A percentile compares a stretch with the other conserved stretches of the same genome.
phyloP scores from a whole-genome alignment of 2,329 filamentous ascomycete species.

The Celoporthe dispersa region DNA sequence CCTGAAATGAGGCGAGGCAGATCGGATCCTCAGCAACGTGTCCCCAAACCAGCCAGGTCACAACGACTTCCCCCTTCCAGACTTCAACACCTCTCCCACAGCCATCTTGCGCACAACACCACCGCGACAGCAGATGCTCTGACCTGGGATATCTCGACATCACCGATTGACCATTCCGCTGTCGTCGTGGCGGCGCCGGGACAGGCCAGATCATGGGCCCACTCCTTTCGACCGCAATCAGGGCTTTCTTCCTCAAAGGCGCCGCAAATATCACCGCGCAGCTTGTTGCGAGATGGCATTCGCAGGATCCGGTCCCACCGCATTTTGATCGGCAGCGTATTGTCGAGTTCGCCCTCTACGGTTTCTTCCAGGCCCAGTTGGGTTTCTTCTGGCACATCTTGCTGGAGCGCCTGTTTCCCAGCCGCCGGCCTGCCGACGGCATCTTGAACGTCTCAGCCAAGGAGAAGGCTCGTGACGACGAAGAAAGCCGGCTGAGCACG shows the following conservation, averaged over 20 bases:
- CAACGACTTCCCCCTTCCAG: background rate
- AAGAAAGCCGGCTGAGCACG: slow-evolving; percentile 28
- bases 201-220: slow-evolving; percentile 22
- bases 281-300: slow-evolving; percentile 30
- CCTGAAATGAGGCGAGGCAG: slow-evolving; percentile 1
- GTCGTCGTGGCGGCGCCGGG: slow-evolving; percentile 13
- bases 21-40: slow-evolving; percentile 10
- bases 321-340: slow-evolving; percentile 34
- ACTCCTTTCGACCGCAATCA: slow-evolving; percentile 27
- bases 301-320: slow-evolving; percentile 19
- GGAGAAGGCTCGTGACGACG: slow-evolving; percentile 31
- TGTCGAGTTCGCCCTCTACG: slow-evolving; percentile 35
- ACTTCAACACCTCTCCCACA: background rate
- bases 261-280: slow-evolving; percentile 31
- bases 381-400: slow-evolving; percentile 35
- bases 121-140: background rate
- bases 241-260: slow-evolving; percentile 31
- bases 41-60: slow-evolving; percentile 9
- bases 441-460: slow-evolving; percentile 19
- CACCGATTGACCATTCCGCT: background rate
- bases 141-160: background rate
- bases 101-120: background rate
- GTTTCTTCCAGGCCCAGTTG: slow-evolving; percentile 35
- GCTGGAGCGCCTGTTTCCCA: slow-evolving; percentile 35
- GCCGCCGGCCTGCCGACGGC: slow-evolving; percentile 19